Base-by-base conservation (phyloP, 768 basidiomycete species). In the Tulasnella sp. region DNA sequence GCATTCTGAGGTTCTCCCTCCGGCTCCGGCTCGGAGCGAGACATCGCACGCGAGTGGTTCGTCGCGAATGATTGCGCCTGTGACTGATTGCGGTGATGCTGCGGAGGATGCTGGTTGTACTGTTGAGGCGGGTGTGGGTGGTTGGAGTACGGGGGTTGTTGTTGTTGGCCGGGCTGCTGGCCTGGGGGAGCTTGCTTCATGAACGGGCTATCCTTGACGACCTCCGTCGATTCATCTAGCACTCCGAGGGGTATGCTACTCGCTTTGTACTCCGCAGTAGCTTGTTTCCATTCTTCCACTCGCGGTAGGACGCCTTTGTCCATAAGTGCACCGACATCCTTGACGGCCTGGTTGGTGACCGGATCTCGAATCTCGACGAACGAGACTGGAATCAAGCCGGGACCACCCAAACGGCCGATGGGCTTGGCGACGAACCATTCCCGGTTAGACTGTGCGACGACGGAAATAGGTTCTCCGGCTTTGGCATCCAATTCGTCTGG, bases 391-490 rank as follows among this genome's bases (percentile, higher is more conserved):
- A 99, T 99, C 79, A 99, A 89, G 75, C 98, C 98, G 0, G 98
- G 98, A 77, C 97, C 93, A 40, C 98, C 97, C 27, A 99, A 90
- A 78, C 91, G 89, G 56, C 96, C 96, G 83, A 99, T 99, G 18
- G 97, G 96, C 86, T 99, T 99, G 38, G 98, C 98, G 73, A 99
- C 98, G 85, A 98, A 99, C 98, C 98, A 99, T 85, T 99, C 98
- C 81, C 96, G 95, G 84, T 99, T 99, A n/a, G 97, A 98, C 85
- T 99, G 98, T 0, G 98, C 98, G 79, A 99, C 98, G 80, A 99
- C 95, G 24, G 97, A 94, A 84, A 99, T 94, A 10, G 94, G 89
- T 83, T 99, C 98, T 46, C 97, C 97, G 0, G 92, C 90, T 83
- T 93, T 96, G 1, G 97, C 97, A 80, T 97, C 97, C 71, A 99